Evolutionary conservation across 306 rosid genomes (phyloP).

Genomic region (Phaseolus lunatus): DNA sequence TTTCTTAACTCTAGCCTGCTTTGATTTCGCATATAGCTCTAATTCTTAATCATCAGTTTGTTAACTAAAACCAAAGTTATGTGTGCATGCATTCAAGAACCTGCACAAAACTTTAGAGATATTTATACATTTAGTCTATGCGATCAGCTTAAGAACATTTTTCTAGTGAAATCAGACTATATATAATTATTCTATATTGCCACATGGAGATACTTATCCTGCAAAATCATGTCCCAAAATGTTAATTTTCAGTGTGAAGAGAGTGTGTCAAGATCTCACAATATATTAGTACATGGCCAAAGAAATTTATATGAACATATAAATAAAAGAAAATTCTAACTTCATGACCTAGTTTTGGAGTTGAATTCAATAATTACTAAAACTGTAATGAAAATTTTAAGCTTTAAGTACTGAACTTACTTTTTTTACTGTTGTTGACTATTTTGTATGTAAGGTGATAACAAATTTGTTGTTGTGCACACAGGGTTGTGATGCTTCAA

Average conservation of each 20-base stretch:
- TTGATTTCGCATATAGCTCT: background rate
- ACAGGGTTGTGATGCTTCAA: conserved; percentile 95
- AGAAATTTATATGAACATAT: too few relatives aligned
- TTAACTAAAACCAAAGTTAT: background rate
- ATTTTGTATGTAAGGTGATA: conserved; percentile 4
- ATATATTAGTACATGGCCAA: too few relatives aligned
- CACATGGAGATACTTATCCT: too few relatives aligned
- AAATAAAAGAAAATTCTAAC: too few relatives aligned
- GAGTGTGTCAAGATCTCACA: too few relatives aligned
- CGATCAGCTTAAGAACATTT: background rate
- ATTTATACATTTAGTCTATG: background rate
- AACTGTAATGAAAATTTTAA: background rate
- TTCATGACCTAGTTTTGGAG: background rate
- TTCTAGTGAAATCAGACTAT: background rate
- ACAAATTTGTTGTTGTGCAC: background rate
- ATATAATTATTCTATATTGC: too few relatives aligned
- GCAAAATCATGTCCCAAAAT: too few relatives aligned
- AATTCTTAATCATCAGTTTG: background rate
- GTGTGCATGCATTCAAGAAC: background rate
- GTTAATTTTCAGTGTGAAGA: too few relatives aligned
- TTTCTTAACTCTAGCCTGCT: background rate
- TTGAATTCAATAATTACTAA: too few relatives aligned
- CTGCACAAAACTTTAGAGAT: background rate
- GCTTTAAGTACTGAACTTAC: too few relatives aligned
- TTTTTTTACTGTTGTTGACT: too few relatives aligned